Evolutionary conservation across 176 grass and related monocot genomes (phyloP).

Genomic region (Zea mays): Zm-B73-REFERENCE-NAM-5.0 NC_050096.1:282961501-282962000

Average conservation of each 20-base stretch:
- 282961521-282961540: constrained; percentile 84
- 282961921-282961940: constrained; percentile 2
- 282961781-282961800: constrained; percentile 72
- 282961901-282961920: neutral
- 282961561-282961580: constrained; percentile 62
- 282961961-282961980: neutral
- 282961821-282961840: constrained; percentile 80
- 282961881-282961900: constrained; percentile 56
- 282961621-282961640: neutral
- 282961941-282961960: neutral
- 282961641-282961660: neutral
- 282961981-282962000: neutral
- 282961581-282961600: constrained; percentile 42
- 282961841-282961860: constrained; percentile 70
- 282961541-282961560: constrained; percentile 56
- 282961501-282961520: constrained; percentile 83
- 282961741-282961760: constrained; percentile 60
- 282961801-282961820: constrained; percentile 78
- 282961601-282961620: neutral
- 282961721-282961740: constrained; percentile 52
- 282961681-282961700: constrained; percentile 79
- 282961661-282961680: constrained; percentile 9
- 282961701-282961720: constrained; percentile 72
- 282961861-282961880: constrained; percentile 80
- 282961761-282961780: constrained; percentile 68